Conservation (phyloP, 1,284 basidiomycete genomes). For the Heterobasidion occidentale region DNA sequence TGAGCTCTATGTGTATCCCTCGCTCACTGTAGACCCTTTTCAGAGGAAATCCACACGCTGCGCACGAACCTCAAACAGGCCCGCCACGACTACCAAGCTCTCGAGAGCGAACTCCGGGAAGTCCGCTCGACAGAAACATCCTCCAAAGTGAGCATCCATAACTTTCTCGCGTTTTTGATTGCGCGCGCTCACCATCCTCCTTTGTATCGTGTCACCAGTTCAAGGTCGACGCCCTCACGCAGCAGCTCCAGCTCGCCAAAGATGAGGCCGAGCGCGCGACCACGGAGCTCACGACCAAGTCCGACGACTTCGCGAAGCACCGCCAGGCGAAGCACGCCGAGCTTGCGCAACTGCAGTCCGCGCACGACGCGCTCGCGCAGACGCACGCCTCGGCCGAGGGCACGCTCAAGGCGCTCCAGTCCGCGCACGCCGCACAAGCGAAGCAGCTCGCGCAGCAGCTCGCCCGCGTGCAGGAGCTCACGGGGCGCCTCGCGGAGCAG, state of each 20-base stretch:
- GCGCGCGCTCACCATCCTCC: neutral
- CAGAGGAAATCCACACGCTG: constrained; percentile 65
- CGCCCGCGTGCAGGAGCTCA: constrained; percentile 63
- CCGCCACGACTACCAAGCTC: constrained; percentile 58
- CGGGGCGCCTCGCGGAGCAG: constrained; percentile 68
- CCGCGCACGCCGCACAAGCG: constrained; percentile 56
- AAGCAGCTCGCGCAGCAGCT: constrained; percentile 66
- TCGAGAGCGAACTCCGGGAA: constrained; percentile 64
- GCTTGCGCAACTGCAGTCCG: constrained; percentile 62
- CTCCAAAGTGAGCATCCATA: constrained; percentile 45
- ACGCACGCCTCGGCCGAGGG: constrained; percentile 52
- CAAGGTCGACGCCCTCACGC: constrained; percentile 70
- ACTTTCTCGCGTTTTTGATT: no score
- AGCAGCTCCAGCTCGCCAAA: constrained; percentile 70
- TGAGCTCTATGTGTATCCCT: no score
- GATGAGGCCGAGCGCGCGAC: constrained; percentile 63
- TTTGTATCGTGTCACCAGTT: constrained; percentile 37
- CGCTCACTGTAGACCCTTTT: neutral
- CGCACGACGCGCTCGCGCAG: constrained; percentile 62
- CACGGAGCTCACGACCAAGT: constrained; percentile 53
- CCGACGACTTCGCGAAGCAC: constrained; percentile 68
- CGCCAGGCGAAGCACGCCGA: constrained; percentile 69
- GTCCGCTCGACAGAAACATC: constrained; percentile 63
- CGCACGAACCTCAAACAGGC: constrained; percentile 64
- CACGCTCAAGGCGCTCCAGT: constrained; percentile 63